These are phyloP conservation scores for Vaccinium corymbosum DNA, from an alignment of 148 eudicot genomes.

Conservation along the genomic window DNA sequence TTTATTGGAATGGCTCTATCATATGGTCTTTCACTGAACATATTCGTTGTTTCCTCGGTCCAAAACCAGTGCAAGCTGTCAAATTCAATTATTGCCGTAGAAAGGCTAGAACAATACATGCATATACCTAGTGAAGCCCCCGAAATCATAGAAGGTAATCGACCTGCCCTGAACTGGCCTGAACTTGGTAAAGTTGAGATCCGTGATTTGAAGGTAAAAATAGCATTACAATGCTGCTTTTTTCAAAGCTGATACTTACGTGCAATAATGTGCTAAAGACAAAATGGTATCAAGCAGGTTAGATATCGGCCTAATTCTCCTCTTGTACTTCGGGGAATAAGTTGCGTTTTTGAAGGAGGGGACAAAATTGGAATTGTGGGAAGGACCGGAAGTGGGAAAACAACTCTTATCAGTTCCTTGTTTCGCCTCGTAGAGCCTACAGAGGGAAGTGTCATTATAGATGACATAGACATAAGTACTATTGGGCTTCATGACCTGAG, in stretches of 20 bases:
- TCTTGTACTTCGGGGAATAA: constrained; percentile 16
- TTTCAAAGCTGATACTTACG: not conserved
- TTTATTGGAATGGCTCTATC: constrained; percentile 83
- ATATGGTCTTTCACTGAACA: constrained; percentile 76
- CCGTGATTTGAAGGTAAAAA: constrained; percentile 56
- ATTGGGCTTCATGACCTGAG: constrained; percentile 22
- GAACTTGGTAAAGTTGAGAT: constrained; percentile 67
- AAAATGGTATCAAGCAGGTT: constrained; percentile 1
- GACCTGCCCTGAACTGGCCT: constrained; percentile 78
- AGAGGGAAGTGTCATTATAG: constrained; percentile 8
- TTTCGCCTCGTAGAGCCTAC: constrained; percentile 20
- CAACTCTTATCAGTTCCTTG: constrained; percentile 15
- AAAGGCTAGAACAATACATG: constrained; percentile 81
- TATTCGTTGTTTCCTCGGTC: constrained; percentile 54
- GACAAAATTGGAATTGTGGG: constrained; percentile 18
- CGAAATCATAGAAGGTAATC: constrained; percentile 49
- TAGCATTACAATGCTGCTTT: not conserved
- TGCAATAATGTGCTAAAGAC: not conserved
- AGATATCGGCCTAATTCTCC: constrained; percentile 14
- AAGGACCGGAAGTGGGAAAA: constrained; percentile 15
- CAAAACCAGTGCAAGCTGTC: constrained; percentile 64
- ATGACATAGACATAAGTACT: not conserved
- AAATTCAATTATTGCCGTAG: constrained; percentile 69
- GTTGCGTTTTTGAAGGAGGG: constrained; percentile 14
- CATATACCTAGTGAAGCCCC: constrained; percentile 80